Evolutionary conservation across 2,329 filamentous ascomycete species (phyloP), one percentile per base, ranked within the genome.

Genomic region (Alternaria consortialis): DNA sequence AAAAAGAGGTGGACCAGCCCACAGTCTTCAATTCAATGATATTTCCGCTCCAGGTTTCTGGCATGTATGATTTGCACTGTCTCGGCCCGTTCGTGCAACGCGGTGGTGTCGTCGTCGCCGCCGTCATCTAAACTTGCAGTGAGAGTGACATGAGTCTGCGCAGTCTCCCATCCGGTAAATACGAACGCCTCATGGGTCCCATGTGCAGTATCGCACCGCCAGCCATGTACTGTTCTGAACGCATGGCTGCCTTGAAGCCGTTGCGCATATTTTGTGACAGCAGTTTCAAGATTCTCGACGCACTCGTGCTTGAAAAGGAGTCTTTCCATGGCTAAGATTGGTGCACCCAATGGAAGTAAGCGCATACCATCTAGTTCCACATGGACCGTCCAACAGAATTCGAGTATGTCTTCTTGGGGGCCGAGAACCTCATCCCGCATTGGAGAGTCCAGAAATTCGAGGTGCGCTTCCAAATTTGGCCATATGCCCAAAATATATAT

Each of bases 401-500:
- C 64, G 8, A 76, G 69, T 55, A 74, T 63, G 12, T 66, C 56
- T 39, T 75, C 72, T 65, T 76, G 71, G 47, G 71, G 63, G 60
- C 67, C 70, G 23, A 77, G 65, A 54, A 75, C 46, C 60, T 73
- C 67, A 53, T 69, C 60, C 50, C 66, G 66, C 59, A 58, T 63
- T 46, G 72, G 64, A 48, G 73, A 76, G 27, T 67, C 68, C 8
- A 75, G 69, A 39, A 74, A 75, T 3, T 64, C 55, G n/a, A 62
- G 43, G 62, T 76, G 74, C 1, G 73, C 70, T 31, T 72, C 61
- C 47, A 77, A 63, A 54, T 56, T 69, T 50, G 67, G 67, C 74
- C 73, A 77, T 48, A 74, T 55, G 12, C 75, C 74, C 53, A 75
- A 62, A 69, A 76, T 74, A 66, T 70, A 77, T 51, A 75, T 56